These are phyloP conservation scores for Prillingera fragicola DNA, from an alignment of 1,284 basidiomycete genomes.

Conservation along the genomic window DNA sequence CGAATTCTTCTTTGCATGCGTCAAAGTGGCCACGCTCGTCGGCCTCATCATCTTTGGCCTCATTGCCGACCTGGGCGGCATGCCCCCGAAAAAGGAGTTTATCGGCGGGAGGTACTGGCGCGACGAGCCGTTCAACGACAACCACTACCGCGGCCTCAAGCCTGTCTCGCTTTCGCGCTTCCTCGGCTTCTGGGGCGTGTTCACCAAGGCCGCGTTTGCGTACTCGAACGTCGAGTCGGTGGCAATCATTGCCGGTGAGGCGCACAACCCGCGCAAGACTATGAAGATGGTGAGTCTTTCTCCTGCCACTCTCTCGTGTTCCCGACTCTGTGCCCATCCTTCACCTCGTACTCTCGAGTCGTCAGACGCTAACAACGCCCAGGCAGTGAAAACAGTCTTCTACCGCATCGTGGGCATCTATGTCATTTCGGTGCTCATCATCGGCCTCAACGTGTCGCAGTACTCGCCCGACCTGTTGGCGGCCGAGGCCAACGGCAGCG, in stretches of 20 bases:
- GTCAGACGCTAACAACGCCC: too few species aligned
- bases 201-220: conserved; percentile 45
- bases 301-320: too few species aligned
- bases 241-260: conserved; percentile 49
- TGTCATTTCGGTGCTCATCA: conserved; percentile 9
- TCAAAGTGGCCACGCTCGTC: conserved; percentile 63
- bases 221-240: conserved; percentile 45
- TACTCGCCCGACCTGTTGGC: conserved; percentile 46
- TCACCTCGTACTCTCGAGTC: too few species aligned
- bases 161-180: conserved; percentile 42
- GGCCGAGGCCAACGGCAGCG: conserved; percentile 54
- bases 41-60: conserved; percentile 57
- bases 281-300: conserved; percentile 69
- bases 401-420: conserved; percentile 65
- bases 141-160: conserved; percentile 25
- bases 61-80: conserved; percentile 65
- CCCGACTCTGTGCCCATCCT: not conserved
- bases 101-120: conserved; percentile 56
- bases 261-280: conserved; percentile 60
- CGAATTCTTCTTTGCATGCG: conserved; percentile 59
- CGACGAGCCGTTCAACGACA: conserved; percentile 50
- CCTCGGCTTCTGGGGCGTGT: conserved; percentile 61
- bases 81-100: conserved; percentile 54
- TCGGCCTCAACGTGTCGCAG: conserved; percentile 43
- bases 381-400: conserved; percentile 65